Evolutionary conservation across 768 basidiomycete genomes (phyloP).

Genomic region (Paxillus involutus): DNA sequence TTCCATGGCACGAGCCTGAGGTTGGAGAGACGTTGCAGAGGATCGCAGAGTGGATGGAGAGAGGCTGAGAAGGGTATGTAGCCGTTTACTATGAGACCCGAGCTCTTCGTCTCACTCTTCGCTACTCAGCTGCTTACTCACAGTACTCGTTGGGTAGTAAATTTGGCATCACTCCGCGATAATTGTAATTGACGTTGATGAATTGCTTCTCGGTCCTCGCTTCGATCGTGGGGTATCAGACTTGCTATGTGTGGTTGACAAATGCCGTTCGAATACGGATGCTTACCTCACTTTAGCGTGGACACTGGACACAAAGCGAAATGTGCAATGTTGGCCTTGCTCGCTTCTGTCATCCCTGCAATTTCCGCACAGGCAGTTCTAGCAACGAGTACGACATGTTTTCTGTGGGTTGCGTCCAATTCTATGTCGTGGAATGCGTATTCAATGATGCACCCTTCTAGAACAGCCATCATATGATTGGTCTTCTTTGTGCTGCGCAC

Average conservation of each 20-base stretch:
- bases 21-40: slow-evolving; percentile 44
- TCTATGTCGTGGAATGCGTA: background rate
- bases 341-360: background rate
- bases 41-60: slow-evolving; percentile 48
- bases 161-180: no score
- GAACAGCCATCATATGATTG: background rate
- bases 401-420: background rate
- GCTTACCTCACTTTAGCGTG: background rate
- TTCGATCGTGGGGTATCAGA: background rate
- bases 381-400: background rate
- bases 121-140: no score
- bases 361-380: background rate
- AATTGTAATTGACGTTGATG: background rate
- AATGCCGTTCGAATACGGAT: background rate
- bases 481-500: background rate
- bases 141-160: no score
- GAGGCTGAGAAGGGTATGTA: no score
- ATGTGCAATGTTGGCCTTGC: background rate
- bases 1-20: slow-evolving; percentile 58
- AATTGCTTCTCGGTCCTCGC: background rate
- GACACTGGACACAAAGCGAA: background rate
- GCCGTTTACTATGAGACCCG: no score
- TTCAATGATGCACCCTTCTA: background rate
- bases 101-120: no score
- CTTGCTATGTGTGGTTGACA: background rate